Percentiles rank a stretch among this genome's conserved stretches.
These are phyloP conservation scores for Fusarium pseudograminearum DNA, from an alignment of 2,329 filamentous ascomycete species.

Conservation along the genomic window DNA sequence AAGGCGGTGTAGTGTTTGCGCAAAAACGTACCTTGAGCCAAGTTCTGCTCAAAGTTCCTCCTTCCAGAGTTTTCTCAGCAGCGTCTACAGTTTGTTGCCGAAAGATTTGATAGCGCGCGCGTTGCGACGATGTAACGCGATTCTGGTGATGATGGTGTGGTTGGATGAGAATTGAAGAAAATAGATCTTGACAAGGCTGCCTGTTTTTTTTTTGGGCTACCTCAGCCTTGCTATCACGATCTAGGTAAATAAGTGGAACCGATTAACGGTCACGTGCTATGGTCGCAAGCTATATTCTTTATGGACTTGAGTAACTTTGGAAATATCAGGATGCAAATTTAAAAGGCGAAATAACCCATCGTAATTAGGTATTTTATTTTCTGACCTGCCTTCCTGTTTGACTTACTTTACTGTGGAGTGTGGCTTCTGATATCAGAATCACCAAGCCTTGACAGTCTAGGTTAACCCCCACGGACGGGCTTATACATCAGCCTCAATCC, in stretches of 20 bases:
- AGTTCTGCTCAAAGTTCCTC: constrained; percentile 53
- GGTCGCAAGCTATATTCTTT: background rate
- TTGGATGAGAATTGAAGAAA: constrained; percentile 34
- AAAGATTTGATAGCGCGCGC: background rate
- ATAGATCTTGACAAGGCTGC: constrained; percentile 26
- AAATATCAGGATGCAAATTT: too few relatives aligned
- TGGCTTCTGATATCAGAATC: background rate
- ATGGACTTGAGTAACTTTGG: background rate
- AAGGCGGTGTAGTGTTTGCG: constrained; percentile 44
- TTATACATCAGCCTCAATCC: background rate
- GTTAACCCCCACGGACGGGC: background rate
- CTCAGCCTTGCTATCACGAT: constrained; percentile 30
- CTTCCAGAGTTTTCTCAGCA: constrained; percentile 24
- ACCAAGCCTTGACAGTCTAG: background rate
- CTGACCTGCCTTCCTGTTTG: background rate
- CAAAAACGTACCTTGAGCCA: constrained; percentile 65
- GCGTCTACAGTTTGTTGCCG: constrained; percentile 9
- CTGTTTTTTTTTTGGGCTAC: constrained; percentile 21
- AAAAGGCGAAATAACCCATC: too few relatives aligned
- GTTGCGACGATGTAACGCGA: constrained; percentile 16
- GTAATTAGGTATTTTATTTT: background rate
- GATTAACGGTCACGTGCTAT: background rate
- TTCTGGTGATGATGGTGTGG: constrained; percentile 13
- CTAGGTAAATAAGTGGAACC: constrained; percentile 17
- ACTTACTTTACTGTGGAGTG: background rate